These are phyloP conservation scores for Aspergillus terreus DNA, from an alignment of 2,329 filamentous ascomycete species.

Conservation along the genomic window DNA sequence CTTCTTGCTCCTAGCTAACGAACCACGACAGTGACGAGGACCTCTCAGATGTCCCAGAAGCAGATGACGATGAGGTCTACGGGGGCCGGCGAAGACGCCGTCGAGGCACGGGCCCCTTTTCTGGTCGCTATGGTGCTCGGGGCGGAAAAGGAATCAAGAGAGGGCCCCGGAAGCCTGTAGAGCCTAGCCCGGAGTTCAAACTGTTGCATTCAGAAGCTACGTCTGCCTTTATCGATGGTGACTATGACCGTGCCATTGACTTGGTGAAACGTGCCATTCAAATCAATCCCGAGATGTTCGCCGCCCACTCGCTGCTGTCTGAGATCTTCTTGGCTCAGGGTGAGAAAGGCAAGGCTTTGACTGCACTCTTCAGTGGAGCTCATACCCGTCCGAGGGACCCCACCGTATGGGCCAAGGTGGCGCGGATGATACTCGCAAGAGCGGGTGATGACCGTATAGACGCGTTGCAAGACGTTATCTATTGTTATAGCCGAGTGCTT, in stretches of 20 bases:
- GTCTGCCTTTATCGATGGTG: conserved; percentile 46
- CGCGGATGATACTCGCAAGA: conserved; percentile 50
- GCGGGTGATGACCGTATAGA: conserved; percentile 43
- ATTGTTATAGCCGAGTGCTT: conserved; percentile 54
- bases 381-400: conserved; percentile 54
- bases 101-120: conserved; percentile 30
- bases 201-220: conserved; percentile 45
- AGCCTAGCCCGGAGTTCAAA: conserved; percentile 48
- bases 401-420: conserved; percentile 56
- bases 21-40: conserved; percentile 21
- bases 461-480: conserved; percentile 47
- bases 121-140: conserved; percentile 35
- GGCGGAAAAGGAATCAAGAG: conserved; percentile 45
- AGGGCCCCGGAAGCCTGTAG: conserved; percentile 44
- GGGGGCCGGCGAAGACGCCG: conserved; percentile 28
- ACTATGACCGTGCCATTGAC: conserved; percentile 43
- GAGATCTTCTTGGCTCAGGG: conserved; percentile 56
- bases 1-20: neutral
- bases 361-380: conserved; percentile 56
- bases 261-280: conserved; percentile 49
- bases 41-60: conserved; percentile 17
- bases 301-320: conserved; percentile 58
- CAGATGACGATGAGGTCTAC: conserved; percentile 23
- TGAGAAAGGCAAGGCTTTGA: conserved; percentile 54
- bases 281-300: conserved; percentile 60